A percentile compares a stretch with the other conserved stretches of the same genome.
Conservation (phyloP, 2,329 filamentous ascomycete genomes). For the Fusarium abutilonis region DNA sequence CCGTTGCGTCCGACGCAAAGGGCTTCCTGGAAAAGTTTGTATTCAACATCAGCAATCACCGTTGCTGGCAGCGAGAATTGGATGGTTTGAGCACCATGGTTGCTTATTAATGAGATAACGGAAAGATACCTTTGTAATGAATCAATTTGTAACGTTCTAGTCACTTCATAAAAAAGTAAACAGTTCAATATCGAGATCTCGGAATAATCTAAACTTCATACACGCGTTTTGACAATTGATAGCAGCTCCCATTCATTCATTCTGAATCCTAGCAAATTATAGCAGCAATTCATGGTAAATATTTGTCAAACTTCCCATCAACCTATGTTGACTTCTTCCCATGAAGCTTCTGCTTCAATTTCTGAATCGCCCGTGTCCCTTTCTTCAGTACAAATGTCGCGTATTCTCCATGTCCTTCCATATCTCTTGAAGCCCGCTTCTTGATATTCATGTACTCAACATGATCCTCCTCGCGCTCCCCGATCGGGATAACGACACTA, state of each 20-base stretch:
- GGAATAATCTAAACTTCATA: no score
- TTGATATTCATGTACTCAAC: slow-evolving; percentile 43
- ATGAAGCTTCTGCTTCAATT: slow-evolving; percentile 39
- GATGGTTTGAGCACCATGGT: slow-evolving; percentile 74
- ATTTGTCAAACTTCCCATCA: background rate
- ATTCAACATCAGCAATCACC: slow-evolving; percentile 74
- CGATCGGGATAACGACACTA: slow-evolving; percentile 37
- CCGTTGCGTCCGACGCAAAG: slow-evolving; percentile 72
- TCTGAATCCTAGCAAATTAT: no score
- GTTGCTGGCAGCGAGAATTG: slow-evolving; percentile 78
- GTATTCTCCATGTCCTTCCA: slow-evolving; percentile 46
- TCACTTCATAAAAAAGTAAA: no score
- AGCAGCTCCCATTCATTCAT: no score
- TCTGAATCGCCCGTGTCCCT: slow-evolving; percentile 9
- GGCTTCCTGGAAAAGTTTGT: slow-evolving; percentile 78
- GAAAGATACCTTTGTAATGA: slow-evolving; percentile 23
- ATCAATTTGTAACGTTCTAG: background rate
- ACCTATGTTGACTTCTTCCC: slow-evolving; percentile 8
- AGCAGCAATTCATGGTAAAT: no score
- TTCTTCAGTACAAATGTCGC: slow-evolving; percentile 42
- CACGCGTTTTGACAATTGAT: no score
- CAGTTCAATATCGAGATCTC: no score
- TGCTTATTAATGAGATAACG: slow-evolving; percentile 66
- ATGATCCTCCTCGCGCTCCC: slow-evolving; percentile 32
- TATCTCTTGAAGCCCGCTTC: slow-evolving; percentile 29